Conservation (phyloP, 2,329 filamentous ascomycete genomes). For the Ophiostoma novo-ulmi region DNA sequence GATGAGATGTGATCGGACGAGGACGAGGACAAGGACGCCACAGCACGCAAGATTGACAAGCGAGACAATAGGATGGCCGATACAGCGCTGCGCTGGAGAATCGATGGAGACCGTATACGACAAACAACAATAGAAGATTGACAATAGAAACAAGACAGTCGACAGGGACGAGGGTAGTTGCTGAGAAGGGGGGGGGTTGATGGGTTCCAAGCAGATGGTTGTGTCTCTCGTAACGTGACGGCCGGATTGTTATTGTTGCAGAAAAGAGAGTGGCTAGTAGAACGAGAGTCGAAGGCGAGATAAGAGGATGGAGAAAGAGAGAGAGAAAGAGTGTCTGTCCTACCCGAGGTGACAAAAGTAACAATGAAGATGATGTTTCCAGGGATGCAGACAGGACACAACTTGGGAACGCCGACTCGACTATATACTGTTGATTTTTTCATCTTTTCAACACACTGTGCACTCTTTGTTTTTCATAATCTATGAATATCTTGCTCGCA, state of each 20-base stretch:
- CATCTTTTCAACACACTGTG: background rate
- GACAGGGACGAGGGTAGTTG: background rate
- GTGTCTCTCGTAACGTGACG: background rate
- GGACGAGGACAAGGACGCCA: slow-evolving; percentile 3
- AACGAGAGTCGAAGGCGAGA: background rate
- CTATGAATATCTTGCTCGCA: background rate
- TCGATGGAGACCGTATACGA: background rate
- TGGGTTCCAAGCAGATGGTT: background rate
- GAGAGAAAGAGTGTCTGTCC: slow-evolving; percentile 4
- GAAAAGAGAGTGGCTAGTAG: background rate
- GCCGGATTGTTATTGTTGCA: background rate
- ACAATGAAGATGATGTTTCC: background rate
- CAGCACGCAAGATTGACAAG: slow-evolving; percentile 13
- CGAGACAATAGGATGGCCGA: background rate
- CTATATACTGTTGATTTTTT: background rate
- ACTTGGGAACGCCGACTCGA: slow-evolving; percentile 4
- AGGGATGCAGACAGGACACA: background rate
- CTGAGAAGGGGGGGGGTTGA: background rate
- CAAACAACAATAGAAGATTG: too few relatives aligned
- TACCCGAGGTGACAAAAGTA: background rate
- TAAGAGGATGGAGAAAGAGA: background rate
- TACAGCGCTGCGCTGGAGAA: background rate
- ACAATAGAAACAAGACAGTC: slow-evolving; percentile 9
- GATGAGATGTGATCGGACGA: slow-evolving; percentile 11
- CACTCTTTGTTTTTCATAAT: background rate